These are phyloP conservation scores for Crotalaria pallida DNA, from an alignment of 306 rosid genomes.

Conservation along the genomic window DNA sequence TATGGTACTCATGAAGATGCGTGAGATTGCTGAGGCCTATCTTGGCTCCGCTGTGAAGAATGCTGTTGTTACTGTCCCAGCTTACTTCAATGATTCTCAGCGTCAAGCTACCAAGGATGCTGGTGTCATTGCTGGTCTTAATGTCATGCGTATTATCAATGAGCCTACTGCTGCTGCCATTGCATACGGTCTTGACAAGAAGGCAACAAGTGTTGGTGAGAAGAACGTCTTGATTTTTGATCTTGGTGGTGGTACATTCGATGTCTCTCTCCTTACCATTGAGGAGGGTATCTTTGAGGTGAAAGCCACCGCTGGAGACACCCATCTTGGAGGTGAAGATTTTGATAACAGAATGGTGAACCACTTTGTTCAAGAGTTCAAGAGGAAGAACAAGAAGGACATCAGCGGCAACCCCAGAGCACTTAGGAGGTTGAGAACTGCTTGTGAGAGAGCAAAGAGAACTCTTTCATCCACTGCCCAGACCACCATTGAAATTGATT, in stretches of 20 bases:
- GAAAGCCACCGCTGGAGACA: slow-evolving; percentile 71
- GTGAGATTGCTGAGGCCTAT: slow-evolving; percentile 70
- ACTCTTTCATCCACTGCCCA: slow-evolving; percentile 35
- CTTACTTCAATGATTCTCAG: slow-evolving; percentile 64
- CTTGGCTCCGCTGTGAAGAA: slow-evolving; percentile 54
- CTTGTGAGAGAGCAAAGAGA: slow-evolving; percentile 38
- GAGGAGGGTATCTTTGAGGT: slow-evolving; percentile 80
- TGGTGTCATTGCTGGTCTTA: slow-evolving; percentile 65
- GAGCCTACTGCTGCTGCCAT: slow-evolving; percentile 68
- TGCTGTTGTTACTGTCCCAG: slow-evolving; percentile 69
- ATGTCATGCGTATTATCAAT: slow-evolving; percentile 50
- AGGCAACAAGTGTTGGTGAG: slow-evolving; percentile 70
- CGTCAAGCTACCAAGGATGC: slow-evolving; percentile 78
- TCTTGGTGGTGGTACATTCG: slow-evolving; percentile 59
- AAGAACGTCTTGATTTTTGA: slow-evolving; percentile 66
- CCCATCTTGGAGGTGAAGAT: slow-evolving; percentile 62
- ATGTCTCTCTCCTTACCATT: slow-evolving; percentile 58
- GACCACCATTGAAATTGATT: slow-evolving; percentile 43
- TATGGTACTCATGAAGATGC: slow-evolving; percentile 67
- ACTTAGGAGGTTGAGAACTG: slow-evolving; percentile 55
- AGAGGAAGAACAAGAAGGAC: slow-evolving; percentile 70
- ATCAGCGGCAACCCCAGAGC: slow-evolving; percentile 64
- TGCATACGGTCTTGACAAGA: slow-evolving; percentile 72
- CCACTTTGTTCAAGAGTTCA: slow-evolving; percentile 63
- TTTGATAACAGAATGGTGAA: slow-evolving; percentile 47